A percentile compares a stretch with the other conserved stretches of the same genome.
Evolutionary conservation across 495 filamentous ascomycete genomes (phyloP).

Genomic region (Podospora anserina): DNA sequence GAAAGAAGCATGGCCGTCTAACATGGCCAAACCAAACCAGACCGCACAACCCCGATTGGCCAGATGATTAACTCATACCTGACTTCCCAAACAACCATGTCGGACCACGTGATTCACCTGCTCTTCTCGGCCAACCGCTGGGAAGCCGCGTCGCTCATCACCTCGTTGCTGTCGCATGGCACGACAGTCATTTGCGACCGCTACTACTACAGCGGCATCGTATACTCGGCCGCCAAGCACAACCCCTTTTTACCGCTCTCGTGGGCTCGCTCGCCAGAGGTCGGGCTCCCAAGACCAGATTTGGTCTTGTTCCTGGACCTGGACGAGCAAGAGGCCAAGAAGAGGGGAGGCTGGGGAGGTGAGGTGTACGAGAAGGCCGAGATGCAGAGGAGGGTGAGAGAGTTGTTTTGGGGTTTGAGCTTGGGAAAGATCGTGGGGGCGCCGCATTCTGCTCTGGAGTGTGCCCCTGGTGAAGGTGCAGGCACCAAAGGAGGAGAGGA

Average conservation of each 20-base stretch:
- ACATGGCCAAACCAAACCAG: conserved; percentile 38
- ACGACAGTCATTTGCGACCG: conserved; percentile 81
- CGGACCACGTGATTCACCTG: conserved; percentile 91
- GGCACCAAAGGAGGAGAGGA: conserved; percentile 12
- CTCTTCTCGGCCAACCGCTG: conserved; percentile 95
- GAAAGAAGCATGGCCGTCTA: background rate
- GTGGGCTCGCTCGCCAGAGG: conserved; percentile 80
- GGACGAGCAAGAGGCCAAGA: conserved; percentile 64
- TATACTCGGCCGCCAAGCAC: conserved; percentile 91
- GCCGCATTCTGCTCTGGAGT: background rate
- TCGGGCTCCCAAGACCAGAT: conserved; percentile 85
- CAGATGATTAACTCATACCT: conserved; percentile 87
- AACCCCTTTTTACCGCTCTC: conserved; percentile 64
- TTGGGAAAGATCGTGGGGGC: conserved; percentile 43
- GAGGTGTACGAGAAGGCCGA: conserved; percentile 85
- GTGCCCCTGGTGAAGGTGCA: conserved; percentile 5
- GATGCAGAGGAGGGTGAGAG: conserved; percentile 77
- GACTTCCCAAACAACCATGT: conserved; percentile 65
- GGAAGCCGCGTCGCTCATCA: conserved; percentile 72
- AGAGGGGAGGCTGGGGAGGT: conserved; percentile 77
- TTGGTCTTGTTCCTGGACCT: conserved; percentile 83
- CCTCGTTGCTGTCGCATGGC: conserved; percentile 58
- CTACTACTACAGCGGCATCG: conserved; percentile 89
- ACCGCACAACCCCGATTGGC: conserved; percentile 85
- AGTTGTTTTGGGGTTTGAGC: conserved; percentile 61